These are phyloP conservation scores for Crotalaria pallida DNA, from an alignment of 306 rosid genomes.

Conservation along the genomic window DNA sequence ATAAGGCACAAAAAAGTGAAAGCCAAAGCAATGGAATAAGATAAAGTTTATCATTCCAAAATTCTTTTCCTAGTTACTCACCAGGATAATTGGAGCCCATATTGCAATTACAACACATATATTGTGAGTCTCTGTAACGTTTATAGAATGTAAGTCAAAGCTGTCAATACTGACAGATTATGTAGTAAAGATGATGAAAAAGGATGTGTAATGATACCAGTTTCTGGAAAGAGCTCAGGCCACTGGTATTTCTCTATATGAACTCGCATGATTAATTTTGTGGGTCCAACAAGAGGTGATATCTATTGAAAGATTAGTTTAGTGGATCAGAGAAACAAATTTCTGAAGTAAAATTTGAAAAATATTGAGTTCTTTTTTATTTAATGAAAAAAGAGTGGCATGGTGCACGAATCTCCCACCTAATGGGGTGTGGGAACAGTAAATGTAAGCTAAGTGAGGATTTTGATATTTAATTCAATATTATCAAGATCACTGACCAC, in stretches of 20 bases:
- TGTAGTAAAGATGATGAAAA: conserved; percentile 10
- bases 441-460: no score
- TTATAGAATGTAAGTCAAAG: conserved; percentile 25
- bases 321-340: conserved; percentile 5
- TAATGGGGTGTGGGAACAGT: no score
- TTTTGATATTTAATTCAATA: no score
- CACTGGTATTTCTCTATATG: conserved; percentile 69
- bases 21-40: conserved; percentile 17
- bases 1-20: conserved; percentile 3
- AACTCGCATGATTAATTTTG: conserved; percentile 75
- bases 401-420: no score
- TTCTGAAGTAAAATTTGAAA: neutral
- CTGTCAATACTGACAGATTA: conserved; percentile 14
- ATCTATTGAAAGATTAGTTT: conserved; percentile 49
- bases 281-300: conserved; percentile 77
- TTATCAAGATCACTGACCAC: no score
- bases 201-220: conserved; percentile 48
- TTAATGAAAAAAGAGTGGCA: no score
- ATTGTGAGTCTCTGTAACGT: conserved; percentile 57
- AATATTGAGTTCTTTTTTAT: neutral
- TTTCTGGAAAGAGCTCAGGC: conserved; percentile 89
- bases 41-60: neutral
- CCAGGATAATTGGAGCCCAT: conserved; percentile 96
- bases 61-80: conserved; percentile 36
- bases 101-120: conserved; percentile 61